Conservation (phyloP, 1,139 yeast species). For the Hemisphaericaspora xylofermentans region DNA sequence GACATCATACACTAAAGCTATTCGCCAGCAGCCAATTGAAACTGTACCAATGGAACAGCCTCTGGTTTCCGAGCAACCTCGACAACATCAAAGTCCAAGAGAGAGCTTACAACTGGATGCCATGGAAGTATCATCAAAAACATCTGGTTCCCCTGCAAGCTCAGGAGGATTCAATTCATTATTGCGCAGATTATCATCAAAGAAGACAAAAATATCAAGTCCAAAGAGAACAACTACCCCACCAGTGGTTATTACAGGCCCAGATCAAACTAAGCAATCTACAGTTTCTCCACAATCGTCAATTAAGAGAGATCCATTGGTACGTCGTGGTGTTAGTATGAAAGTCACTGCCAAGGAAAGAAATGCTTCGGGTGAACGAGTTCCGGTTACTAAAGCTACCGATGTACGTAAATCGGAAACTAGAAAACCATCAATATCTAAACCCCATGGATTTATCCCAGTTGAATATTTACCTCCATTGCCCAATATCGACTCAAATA, state of each 20-base stretch:
- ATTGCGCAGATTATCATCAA: slow-evolving; percentile 40
- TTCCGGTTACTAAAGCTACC: background rate
- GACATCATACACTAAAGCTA: slow-evolving; percentile 18
- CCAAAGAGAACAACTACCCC: slow-evolving; percentile 16
- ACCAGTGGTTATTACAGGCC: slow-evolving; percentile 1
- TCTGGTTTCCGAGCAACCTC: slow-evolving; percentile 31
- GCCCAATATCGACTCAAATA: slow-evolving; percentile 39
- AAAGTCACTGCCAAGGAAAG: slow-evolving; percentile 60
- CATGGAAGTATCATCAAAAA: slow-evolving; percentile 21
- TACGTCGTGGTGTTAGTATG: slow-evolving; percentile 63
- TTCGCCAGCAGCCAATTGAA: slow-evolving; percentile 12
- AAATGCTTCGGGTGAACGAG: slow-evolving; percentile 17
- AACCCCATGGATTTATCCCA: slow-evolving; percentile 44
- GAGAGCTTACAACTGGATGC: slow-evolving; percentile 26
- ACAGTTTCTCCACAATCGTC: slow-evolving; percentile 8
- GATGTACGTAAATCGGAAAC: slow-evolving; percentile 5
- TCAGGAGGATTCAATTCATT: slow-evolving; percentile 36
- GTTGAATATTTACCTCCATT: slow-evolving; percentile 52
- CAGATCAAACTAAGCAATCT: background rate
- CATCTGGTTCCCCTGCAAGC: slow-evolving; percentile 20
- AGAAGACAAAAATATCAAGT: slow-evolving; percentile 24
- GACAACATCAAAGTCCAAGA: slow-evolving; percentile 36
- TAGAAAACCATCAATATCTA: slow-evolving; percentile 15
- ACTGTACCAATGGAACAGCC: background rate
- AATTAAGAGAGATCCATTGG: slow-evolving; percentile 42